These are phyloP conservation scores for Leucosporidium scottii DNA, from an alignment of 768 basidiomycete genomes.

Conservation along the genomic window DNA sequence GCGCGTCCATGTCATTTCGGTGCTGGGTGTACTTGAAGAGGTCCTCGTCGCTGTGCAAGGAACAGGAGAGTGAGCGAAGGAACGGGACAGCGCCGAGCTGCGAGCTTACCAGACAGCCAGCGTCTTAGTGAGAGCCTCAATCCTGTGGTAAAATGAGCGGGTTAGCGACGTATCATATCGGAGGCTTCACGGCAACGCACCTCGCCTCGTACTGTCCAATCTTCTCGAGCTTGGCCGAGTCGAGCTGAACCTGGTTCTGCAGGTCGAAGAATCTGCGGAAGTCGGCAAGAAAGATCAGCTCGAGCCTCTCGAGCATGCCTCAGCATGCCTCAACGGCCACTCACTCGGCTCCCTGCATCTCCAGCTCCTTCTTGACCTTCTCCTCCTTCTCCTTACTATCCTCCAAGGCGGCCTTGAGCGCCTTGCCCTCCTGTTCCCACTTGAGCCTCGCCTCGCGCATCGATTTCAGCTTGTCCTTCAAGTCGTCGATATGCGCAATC, in stretches of 20 bases:
- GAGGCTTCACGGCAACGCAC: too few relatives aligned
- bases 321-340: slow-evolving; percentile 11
- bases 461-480: slow-evolving; percentile 68
- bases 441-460: slow-evolving; percentile 70
- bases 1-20: slow-evolving; percentile 21
- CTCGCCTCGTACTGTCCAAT: slow-evolving; percentile 78
- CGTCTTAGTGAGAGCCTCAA: slow-evolving; percentile 69
- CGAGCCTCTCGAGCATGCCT: neutral
- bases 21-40: slow-evolving; percentile 24
- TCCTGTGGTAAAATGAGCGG: slow-evolving; percentile 38
- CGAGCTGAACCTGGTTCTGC: slow-evolving; percentile 67
- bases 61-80: neutral
- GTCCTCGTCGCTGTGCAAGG: slow-evolving; percentile 20
- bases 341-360: slow-evolving; percentile 41
- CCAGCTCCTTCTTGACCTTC: slow-evolving; percentile 41
- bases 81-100: neutral
- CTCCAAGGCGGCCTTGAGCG: slow-evolving; percentile 61
- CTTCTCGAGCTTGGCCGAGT: slow-evolving; percentile 70
- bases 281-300: neutral
- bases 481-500: slow-evolving; percentile 71
- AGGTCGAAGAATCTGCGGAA: slow-evolving; percentile 56
- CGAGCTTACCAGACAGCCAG: slow-evolving; percentile 68
- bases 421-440: slow-evolving; percentile 64
- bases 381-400: slow-evolving; percentile 55
- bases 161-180: too few relatives aligned